Conservation (phyloP, 768 basidiomycete species). For the Cytidiella melzeri region DNA sequence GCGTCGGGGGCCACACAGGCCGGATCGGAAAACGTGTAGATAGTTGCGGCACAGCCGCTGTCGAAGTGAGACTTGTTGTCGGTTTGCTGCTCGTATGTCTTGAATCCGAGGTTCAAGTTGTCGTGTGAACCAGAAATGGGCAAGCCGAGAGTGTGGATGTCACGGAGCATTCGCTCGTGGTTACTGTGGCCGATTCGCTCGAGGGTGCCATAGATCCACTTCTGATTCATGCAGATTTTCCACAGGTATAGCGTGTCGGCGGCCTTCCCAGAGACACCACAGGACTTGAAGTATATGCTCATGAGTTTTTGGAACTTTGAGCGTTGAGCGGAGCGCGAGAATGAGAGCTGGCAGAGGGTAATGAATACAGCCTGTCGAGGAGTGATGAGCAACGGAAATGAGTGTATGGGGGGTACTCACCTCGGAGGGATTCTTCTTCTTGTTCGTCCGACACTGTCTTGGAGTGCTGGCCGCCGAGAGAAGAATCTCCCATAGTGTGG, state of each 20-base stretch:
- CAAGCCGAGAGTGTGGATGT: constrained; percentile 12
- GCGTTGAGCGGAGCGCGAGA: constrained; percentile 5
- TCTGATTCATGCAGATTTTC: too few relatives aligned
- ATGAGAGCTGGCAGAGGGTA: not conserved
- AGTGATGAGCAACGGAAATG: not conserved
- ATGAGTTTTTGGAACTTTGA: constrained; percentile 25
- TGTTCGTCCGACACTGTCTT: constrained; percentile 3
- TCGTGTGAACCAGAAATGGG: constrained; percentile 31
- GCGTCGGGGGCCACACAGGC: not conserved
- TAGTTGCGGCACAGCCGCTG: constrained; percentile 30
- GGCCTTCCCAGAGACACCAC: constrained; percentile 30
- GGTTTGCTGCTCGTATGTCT: constrained; percentile 31
- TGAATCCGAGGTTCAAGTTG: constrained; percentile 33
- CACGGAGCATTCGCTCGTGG: constrained; percentile 18
- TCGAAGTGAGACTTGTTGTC: constrained; percentile 32
- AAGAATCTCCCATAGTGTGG: constrained; percentile 3
- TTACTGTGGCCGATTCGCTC: constrained; percentile 4
- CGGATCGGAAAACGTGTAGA: constrained; percentile 8
- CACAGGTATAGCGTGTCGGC: too few relatives aligned
- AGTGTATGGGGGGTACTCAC: not conserved
- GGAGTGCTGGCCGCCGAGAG: constrained; percentile 5
- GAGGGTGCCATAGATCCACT: too few relatives aligned
- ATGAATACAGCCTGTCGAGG: constrained; percentile 1
- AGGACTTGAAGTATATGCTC: constrained; percentile 32
- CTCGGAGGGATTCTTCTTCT: constrained; percentile 3